A percentile compares a stretch with the other conserved stretches of the same genome.
phyloP scores from a whole-genome alignment of 352 stramenopile species.

The Phytophthora cactorum region DNA sequence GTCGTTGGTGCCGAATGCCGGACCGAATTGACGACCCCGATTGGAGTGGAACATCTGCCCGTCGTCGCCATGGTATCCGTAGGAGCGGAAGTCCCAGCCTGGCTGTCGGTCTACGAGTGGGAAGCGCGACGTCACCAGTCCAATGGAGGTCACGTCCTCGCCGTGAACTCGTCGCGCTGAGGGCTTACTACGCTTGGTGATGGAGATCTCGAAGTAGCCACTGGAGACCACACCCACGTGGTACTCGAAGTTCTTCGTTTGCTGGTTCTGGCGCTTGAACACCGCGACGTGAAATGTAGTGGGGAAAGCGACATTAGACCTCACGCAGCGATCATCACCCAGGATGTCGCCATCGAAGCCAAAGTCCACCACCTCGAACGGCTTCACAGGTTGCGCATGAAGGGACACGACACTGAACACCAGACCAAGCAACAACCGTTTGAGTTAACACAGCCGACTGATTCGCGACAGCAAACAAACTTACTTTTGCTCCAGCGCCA shows the following conservation, averaged over 20 bases:
- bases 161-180: conserved; percentile 36
- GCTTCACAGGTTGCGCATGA: conserved; percentile 22
- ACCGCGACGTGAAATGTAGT: conserved; percentile 42
- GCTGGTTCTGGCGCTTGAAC: conserved; percentile 37
- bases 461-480: conserved; percentile 1
- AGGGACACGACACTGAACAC: conserved; percentile 35
- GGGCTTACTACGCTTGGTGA: conserved; percentile 36
- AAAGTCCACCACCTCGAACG: conserved; percentile 30
- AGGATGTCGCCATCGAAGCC: conserved; percentile 41
- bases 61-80: conserved; percentile 83
- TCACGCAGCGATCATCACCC: conserved; percentile 42
- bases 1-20: conserved; percentile 34
- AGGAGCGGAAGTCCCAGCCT: conserved; percentile 69
- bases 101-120: conserved; percentile 65
- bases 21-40: conserved; percentile 36
- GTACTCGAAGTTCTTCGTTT: conserved; percentile 33
- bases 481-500: conserved; percentile 39
- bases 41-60: conserved; percentile 66
- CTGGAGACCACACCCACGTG: conserved; percentile 39
- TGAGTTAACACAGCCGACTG: not conserved
- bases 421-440: conserved; percentile 5
- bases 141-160: conserved; percentile 61
- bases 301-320: conserved; percentile 40
- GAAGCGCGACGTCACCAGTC: conserved; percentile 58
- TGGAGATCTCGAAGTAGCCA: conserved; percentile 45